phyloP scores from a whole-genome alignment of 202 grass and related monocot species.

The Panicum virgatum region DNA sequence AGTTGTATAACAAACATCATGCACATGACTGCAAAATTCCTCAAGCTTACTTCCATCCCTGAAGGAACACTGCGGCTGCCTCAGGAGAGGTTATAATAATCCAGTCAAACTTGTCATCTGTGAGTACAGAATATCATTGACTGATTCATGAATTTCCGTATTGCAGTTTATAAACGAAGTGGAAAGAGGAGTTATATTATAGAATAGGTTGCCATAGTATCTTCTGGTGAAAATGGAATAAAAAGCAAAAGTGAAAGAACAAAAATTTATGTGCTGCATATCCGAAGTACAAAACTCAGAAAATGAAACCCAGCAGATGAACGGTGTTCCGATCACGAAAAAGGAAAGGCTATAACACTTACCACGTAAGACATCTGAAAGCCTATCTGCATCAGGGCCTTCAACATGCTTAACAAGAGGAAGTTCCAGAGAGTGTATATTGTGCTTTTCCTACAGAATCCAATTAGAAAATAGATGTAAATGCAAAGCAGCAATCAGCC shows the following conservation, averaged over 20 bases:
- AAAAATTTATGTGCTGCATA: background rate
- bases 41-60: constrained; percentile 94
- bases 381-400: constrained; percentile 74
- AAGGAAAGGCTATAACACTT: constrained; percentile 36
- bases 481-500: background rate
- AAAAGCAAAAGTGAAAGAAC: background rate
- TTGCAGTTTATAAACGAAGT: constrained; percentile 23
- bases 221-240: constrained; percentile 8
- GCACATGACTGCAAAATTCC: constrained; percentile 30
- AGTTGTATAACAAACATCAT: constrained; percentile 13
- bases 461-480: background rate
- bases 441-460: constrained; percentile 56
- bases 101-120: constrained; percentile 88
- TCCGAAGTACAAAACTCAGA: background rate
- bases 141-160: background rate
- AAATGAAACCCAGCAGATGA: background rate
- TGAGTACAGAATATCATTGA: constrained; percentile 33
- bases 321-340: too few relatives aligned
- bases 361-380: constrained; percentile 59
- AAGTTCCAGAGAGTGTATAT: constrained; percentile 64
- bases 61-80: constrained; percentile 83
- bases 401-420: constrained; percentile 71
- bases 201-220: background rate
- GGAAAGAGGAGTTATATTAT: constrained; percentile 8
- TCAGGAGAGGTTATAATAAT: constrained; percentile 87